phyloP scores from a whole-genome alignment of 805 yeast genomes.

The Dipodascus albidus region DNA sequence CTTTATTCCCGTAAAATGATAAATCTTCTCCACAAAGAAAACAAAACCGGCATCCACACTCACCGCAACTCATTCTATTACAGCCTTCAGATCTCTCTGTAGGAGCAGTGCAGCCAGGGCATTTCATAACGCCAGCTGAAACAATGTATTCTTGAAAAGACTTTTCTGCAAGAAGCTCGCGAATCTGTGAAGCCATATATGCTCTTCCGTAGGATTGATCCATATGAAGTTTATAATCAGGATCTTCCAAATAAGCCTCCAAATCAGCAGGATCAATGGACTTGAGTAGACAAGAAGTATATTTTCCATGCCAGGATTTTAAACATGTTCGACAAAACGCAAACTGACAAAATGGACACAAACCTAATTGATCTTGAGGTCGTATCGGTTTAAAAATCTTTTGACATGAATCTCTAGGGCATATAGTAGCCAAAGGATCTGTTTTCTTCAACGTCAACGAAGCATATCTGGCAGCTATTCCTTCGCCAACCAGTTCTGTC shows the following conservation, averaged over 20 bases:
- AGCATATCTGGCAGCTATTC: slow-evolving; percentile 6
- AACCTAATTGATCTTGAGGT: slow-evolving; percentile 12
- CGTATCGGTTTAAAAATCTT: slow-evolving; percentile 9
- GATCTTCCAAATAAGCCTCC: background rate
- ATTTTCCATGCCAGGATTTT: slow-evolving; percentile 17
- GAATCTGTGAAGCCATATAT: background rate
- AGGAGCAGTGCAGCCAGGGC: slow-evolving; percentile 14
- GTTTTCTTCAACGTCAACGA: slow-evolving; percentile 7
- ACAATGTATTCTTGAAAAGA: slow-evolving; percentile 12
- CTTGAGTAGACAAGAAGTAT: slow-evolving; percentile 9
- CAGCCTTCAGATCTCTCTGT: slow-evolving; percentile 14
- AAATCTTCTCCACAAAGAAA: slow-evolving; percentile 10
- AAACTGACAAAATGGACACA: slow-evolving; percentile 15
- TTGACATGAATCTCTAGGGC: slow-evolving; percentile 14
- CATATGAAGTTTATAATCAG: background rate
- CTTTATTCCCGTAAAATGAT: slow-evolving; percentile 5
- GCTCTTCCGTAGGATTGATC: background rate
- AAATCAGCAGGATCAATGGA: background rate
- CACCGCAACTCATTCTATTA: slow-evolving; percentile 14
- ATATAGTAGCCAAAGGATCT: slow-evolving; percentile 10
- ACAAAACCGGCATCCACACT: slow-evolving; percentile 14
- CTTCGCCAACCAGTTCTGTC: slow-evolving; percentile 7
- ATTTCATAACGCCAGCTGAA: slow-evolving; percentile 5
- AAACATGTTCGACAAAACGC: slow-evolving; percentile 15
- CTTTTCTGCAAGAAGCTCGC: slow-evolving; percentile 8